Conservation (phyloP, 768 basidiomycete genomes). For the Lepiota subincarnata region DNA sequence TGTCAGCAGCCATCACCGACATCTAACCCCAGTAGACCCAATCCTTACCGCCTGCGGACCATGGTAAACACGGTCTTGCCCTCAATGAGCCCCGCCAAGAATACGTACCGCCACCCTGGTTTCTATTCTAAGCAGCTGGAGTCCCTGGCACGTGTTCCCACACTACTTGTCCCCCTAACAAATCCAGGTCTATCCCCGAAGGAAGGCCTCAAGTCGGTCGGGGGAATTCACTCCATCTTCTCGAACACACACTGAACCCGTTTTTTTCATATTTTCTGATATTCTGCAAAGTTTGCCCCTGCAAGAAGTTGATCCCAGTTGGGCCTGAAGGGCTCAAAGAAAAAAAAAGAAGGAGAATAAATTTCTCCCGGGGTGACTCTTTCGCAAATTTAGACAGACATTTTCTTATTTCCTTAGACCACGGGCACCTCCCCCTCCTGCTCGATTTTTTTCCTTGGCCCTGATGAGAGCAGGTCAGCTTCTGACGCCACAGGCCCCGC, state of each 20-base stretch:
- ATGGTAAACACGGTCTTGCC: neutral
- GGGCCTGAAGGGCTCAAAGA: too few relatives aligned
- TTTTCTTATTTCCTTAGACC: neutral
- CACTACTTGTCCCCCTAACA: neutral
- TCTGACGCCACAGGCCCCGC: neutral
- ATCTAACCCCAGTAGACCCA: constrained; percentile 5
- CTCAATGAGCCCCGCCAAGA: neutral
- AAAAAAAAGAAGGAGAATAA: neutral
- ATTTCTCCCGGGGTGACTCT: too few relatives aligned
- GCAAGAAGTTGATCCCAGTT: too few relatives aligned
- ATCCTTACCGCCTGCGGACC: neutral
- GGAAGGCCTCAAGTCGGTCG: constrained; percentile 10
- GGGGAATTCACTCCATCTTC: constrained; percentile 12
- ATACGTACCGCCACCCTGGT: constrained; percentile 1
- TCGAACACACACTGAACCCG: too few relatives aligned
- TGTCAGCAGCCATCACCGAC: neutral
- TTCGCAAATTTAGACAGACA: neutral
- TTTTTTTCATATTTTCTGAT: too few relatives aligned
- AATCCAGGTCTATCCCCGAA: neutral
- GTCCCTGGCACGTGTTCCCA: neutral
- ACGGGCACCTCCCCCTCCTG: neutral
- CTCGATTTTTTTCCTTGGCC: neutral
- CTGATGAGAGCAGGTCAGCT: neutral
- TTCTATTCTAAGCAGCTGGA: neutral
- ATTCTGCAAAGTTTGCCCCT: too few relatives aligned